Base-by-base conservation (phyloP, 495 filamentous ascomycete genomes). In the Zalerion maritima region DNA sequence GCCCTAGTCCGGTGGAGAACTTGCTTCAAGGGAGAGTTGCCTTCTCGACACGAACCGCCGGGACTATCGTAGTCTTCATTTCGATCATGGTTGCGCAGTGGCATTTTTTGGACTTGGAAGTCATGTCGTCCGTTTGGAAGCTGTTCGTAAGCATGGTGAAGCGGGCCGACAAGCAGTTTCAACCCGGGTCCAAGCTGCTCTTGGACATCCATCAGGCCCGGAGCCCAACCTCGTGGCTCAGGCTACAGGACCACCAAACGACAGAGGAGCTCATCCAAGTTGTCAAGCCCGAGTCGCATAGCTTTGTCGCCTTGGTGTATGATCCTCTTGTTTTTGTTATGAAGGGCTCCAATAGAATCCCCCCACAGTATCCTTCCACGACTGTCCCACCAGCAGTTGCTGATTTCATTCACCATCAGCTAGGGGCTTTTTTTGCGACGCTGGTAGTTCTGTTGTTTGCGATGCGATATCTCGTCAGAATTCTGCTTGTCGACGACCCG, bases 191-290 rank as follows among this genome's bases (percentile, higher is more conserved):
- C 21, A 48, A 58, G 1, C 34, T 54, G 2, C 38, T 64, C 19
- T 49, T 54, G 8, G 59, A 65, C 24, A 63, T 81, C 32, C 69
- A 81, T 36, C 73, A 78, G 40, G 73, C 73, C 6, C 56, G 77
- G 22, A 74, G 71, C 20, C 75, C 75, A 5, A 69, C 65, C 6
- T 68, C 75, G 14, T 83, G 78, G 78, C 55, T 83, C 19, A 58
- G 63, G 11, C 58, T 80, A 36, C 78, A 83, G 52, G 78, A 81
- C 34, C 71, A 79, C 39, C 67, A 78, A 35, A 81, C 78, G 0
- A 75, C 74, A 5, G 64, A 64, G 28, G 78, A 83, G 38, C 57
- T 81, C 9, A 77, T 83, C 43, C 58, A 62, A 14, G 57, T 76
- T 6, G 60, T 80, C 37, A 81, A 75, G 32, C 78, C 77, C 2